These are phyloP conservation scores for Debaryomyces prosopidis DNA, from an alignment of 805 yeast species.

Conservation along the genomic window DNA sequence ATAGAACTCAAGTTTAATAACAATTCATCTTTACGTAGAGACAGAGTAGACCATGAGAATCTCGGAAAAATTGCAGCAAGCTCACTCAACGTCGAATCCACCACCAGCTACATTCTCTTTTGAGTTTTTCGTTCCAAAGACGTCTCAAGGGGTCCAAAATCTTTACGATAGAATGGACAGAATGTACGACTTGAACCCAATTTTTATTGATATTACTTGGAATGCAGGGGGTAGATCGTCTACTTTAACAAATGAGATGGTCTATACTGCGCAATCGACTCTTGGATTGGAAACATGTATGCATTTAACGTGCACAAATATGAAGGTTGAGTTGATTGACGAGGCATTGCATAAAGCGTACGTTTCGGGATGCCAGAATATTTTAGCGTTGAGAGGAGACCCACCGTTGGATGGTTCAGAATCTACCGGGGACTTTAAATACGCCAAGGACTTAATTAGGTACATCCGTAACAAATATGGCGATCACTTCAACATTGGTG, in stretches of 20 bases:
- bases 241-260: conserved; percentile 85
- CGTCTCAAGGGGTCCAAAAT: conserved; percentile 95
- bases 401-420: conserved; percentile 79
- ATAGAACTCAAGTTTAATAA: neutral
- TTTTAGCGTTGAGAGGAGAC: conserved; percentile 92
- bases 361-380: conserved; percentile 91
- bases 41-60: conserved; percentile 33
- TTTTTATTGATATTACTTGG: conserved; percentile 96
- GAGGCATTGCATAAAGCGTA: conserved; percentile 83
- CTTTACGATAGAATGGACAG: conserved; percentile 96
- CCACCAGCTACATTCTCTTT: conserved; percentile 81
- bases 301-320: conserved; percentile 97
- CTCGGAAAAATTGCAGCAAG: conserved; percentile 42
- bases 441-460: conserved; percentile 82
- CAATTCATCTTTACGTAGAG: neutral
- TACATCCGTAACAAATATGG: conserved; percentile 80
- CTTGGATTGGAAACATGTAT: conserved; percentile 94
- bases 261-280: conserved; percentile 84
- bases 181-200: conserved; percentile 89
- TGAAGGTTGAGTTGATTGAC: conserved; percentile 80
- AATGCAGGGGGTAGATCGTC: conserved; percentile 94
- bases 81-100: conserved; percentile 38
- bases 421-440: conserved; percentile 79
- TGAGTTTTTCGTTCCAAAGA: conserved; percentile 97
- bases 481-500: conserved; percentile 89